A percentile compares a stretch with the other conserved stretches of the same genome.
Conservation (phyloP, 176 grass and related monocot species). For the Saccharum spontaneum region DNA sequence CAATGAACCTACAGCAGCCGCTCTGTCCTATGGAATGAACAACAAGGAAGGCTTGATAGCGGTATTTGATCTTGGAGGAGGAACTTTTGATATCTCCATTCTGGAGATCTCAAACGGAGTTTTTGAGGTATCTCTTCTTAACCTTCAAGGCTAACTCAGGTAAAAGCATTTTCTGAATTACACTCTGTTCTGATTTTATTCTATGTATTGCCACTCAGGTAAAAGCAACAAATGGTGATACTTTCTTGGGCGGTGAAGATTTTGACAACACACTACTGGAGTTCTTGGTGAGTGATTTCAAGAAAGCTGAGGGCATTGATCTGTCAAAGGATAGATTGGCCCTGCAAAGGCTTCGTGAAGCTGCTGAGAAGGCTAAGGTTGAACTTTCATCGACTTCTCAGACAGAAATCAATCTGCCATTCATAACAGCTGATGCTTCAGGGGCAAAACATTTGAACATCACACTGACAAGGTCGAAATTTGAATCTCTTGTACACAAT, state of each 20-base stretch:
- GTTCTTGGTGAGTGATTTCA: slow-evolving; percentile 70
- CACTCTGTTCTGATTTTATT: background rate
- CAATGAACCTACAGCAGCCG: slow-evolving; percentile 76
- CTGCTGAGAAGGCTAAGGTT: slow-evolving; percentile 81
- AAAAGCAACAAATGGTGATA: slow-evolving; percentile 82
- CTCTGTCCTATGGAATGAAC: slow-evolving; percentile 72
- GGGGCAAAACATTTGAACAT: slow-evolving; percentile 81
- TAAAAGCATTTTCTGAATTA: background rate
- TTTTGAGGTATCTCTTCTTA: slow-evolving; percentile 52
- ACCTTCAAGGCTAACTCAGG: background rate
- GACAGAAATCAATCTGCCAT: slow-evolving; percentile 77
- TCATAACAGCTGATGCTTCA: slow-evolving; percentile 76
- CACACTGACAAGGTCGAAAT: slow-evolving; percentile 71
- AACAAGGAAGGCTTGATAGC: slow-evolving; percentile 78
- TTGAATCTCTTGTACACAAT: slow-evolving; percentile 62
- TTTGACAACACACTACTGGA: slow-evolving; percentile 74
- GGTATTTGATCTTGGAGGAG: slow-evolving; percentile 80
- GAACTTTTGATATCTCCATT: slow-evolving; percentile 81
- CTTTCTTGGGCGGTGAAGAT: slow-evolving; percentile 86
- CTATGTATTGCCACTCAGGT: slow-evolving; percentile 41
- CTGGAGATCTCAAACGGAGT: slow-evolving; percentile 85
- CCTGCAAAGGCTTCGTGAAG: slow-evolving; percentile 64
- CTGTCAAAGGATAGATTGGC: slow-evolving; percentile 71
- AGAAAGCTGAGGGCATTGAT: slow-evolving; percentile 63
- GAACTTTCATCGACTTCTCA: slow-evolving; percentile 74